These are phyloP conservation scores for Pichia sp. DNA, from an alignment of 1,139 yeast genomes.

Conservation along the genomic window DNA sequence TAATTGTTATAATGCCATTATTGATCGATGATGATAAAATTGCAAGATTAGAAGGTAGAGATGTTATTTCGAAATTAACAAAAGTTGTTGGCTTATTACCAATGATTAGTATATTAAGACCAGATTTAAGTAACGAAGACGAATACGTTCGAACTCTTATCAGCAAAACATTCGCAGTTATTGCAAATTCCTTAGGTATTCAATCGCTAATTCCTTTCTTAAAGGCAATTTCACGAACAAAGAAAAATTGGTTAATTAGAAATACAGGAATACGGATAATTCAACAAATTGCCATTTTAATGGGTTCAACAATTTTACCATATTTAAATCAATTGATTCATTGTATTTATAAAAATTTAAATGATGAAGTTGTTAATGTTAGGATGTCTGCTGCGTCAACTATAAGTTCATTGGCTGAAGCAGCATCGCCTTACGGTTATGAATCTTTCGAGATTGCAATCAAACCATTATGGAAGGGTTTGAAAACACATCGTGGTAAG, in stretches of 20 bases:
- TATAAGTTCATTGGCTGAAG: slow-evolving; percentile 71
- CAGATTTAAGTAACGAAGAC: slow-evolving; percentile 78
- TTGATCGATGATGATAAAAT: slow-evolving; percentile 73
- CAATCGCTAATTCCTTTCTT: slow-evolving; percentile 70
- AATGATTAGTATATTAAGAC: slow-evolving; percentile 70
- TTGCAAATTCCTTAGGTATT: slow-evolving; percentile 75
- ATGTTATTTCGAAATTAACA: slow-evolving; percentile 65
- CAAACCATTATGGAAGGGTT: slow-evolving; percentile 79
- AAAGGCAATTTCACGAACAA: slow-evolving; percentile 74
- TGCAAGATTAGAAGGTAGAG: slow-evolving; percentile 73
- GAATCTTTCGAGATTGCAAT: slow-evolving; percentile 72
- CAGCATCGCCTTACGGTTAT: slow-evolving; percentile 85
- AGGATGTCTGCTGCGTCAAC: slow-evolving; percentile 68
- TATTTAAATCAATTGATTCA: slow-evolving; percentile 59
- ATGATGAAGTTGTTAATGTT: slow-evolving; percentile 66
- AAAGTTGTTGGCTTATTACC: slow-evolving; percentile 80
- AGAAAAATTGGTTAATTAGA: slow-evolving; percentile 78
- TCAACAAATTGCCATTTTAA: slow-evolving; percentile 64
- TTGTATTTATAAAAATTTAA: slow-evolving; percentile 54
- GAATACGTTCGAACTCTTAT: slow-evolving; percentile 77
- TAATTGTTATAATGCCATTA: slow-evolving; percentile 73
- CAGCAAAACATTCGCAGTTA: slow-evolving; percentile 78
- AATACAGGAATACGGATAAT: slow-evolving; percentile 80
- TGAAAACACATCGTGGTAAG: slow-evolving; percentile 71
- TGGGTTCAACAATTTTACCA: slow-evolving; percentile 77